A percentile compares a stretch with the other conserved stretches of the same genome.
phyloP scores from a whole-genome alignment of 2,329 filamentous ascomycete species.

The Cytospora paraplurivora region DNA sequence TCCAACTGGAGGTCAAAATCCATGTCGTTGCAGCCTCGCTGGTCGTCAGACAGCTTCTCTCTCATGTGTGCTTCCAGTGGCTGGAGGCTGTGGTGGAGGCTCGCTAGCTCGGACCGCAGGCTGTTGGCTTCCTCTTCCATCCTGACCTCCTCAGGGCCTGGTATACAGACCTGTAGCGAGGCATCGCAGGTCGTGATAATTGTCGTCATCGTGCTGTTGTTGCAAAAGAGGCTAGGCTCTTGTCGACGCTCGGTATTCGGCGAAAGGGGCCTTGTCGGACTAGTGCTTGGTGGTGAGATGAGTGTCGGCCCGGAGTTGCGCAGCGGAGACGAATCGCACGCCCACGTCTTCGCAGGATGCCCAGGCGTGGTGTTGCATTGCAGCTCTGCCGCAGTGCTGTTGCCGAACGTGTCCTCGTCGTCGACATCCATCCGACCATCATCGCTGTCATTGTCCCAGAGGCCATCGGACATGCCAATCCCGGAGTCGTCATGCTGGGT shows the following conservation, averaged over 20 bases:
- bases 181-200: neutral
- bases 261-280: constrained; percentile 18
- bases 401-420: neutral
- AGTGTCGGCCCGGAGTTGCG: constrained; percentile 6
- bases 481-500: constrained; percentile 15
- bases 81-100: constrained; percentile 8
- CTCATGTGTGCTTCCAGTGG: constrained; percentile 4
- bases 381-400: constrained; percentile 11
- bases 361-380: constrained; percentile 9
- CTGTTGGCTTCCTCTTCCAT: constrained; percentile 6
- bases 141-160: neutral
- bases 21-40: neutral
- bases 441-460: constrained; percentile 20
- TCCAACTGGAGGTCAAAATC: constrained; percentile 26
- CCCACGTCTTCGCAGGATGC: neutral
- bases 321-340: neutral
- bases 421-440: neutral
- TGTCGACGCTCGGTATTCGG: neutral
- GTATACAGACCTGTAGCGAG: constrained; percentile 2
- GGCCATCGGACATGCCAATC: constrained; percentile 15
- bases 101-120: constrained; percentile 20
- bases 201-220: neutral
- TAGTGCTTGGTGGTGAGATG: constrained; percentile 25
- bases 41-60: constrained; percentile 4
- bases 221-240: neutral